Base-by-base conservation (phyloP, 2,329 filamentous ascomycete genomes). In the Apiospora kogelbergensis region DNA sequence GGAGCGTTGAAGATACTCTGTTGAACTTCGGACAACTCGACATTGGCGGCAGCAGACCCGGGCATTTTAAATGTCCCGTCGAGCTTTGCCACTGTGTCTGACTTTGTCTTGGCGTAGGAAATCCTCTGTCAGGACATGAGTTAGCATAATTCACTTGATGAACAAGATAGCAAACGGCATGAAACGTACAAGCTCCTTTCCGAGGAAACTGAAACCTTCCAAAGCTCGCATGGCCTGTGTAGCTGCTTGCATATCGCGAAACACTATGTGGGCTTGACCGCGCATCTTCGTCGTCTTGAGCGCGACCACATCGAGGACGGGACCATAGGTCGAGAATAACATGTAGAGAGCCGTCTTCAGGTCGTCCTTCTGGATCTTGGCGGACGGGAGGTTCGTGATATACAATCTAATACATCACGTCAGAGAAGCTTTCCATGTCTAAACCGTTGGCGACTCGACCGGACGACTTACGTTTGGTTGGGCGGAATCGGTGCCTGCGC, bases 221-320 rank as follows among this genome's bases (percentile, higher is more conserved):
- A 98, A 84, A 13, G 93, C 90, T 73, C 95, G 87, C 93, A 99
- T 93, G 1, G 96, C 96, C 78, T 97, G 94, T 30, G 95, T 97
- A 66, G 94, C 94, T n/a, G 93, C 90, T 73, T 97, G 92, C 42
- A 95, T 85, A 79, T 99, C 95, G 69, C 93, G 89, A 79, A 94
- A 98, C 17, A 96, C 92, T 70, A 99, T 85, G 77, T 98, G 96
- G 71, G 96, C 96, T 81, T 99, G 96, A 3, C 96, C 96, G 65
- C 96, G 91, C 95, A 98, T 98, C 82, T 94, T 94, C 79, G 86
- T 86, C 1, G 93, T 97, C 83, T 94, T 97, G 74, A 98, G 85
- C 40, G 93, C 93, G 65, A 98, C 92, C 24, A 99, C 89, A 78
- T 99, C 96, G 69, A 99, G 88, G 20, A 99, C 92, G 0, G 94